Conservation (phyloP, 371 early-diverging fungal genomes). For the Dichotomocladium elegans region DNA sequence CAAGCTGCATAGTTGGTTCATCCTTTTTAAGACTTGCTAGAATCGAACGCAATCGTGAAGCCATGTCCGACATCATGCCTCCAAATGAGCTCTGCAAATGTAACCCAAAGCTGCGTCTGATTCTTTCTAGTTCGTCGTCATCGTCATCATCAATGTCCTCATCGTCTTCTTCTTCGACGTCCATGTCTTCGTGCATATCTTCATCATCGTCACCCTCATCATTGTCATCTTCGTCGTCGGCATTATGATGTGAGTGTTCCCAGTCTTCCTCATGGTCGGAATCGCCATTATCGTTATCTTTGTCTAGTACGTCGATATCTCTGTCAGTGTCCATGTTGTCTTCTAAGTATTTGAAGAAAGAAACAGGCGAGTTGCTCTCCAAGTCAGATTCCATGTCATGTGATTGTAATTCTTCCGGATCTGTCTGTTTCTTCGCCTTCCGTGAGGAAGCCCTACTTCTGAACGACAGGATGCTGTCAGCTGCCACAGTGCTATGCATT, state of each 20-base stretch:
- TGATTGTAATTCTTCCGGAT: slow-evolving; percentile 16
- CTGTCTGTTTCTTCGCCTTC: slow-evolving; percentile 17
- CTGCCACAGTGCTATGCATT: not conserved
- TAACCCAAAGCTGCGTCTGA: slow-evolving; percentile 37
- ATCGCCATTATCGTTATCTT: not conserved
- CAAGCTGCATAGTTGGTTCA: slow-evolving; percentile 61
- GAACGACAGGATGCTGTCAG: not conserved
- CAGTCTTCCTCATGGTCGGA: slow-evolving; percentile 3
- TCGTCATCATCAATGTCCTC: slow-evolving; percentile 36
- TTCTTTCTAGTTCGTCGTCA: slow-evolving; percentile 37
- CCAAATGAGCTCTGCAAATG: slow-evolving; percentile 47
- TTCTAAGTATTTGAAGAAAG: slow-evolving; percentile 12
- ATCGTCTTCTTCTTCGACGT: slow-evolving; percentile 26
- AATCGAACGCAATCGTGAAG: slow-evolving; percentile 44
- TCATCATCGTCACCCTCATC: slow-evolving; percentile 18
- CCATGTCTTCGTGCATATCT: slow-evolving; percentile 23
- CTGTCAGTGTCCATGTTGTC: not conserved
- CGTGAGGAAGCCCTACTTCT: not conserved
- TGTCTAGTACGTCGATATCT: not conserved
- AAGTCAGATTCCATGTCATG: slow-evolving; percentile 8
- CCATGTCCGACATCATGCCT: slow-evolving; percentile 41
- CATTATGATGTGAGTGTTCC: not conserved
- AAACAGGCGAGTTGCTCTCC: slow-evolving; percentile 9
- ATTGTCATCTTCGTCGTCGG: slow-evolving; percentile 11
- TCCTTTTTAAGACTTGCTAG: slow-evolving; percentile 47